phyloP scores from a whole-genome alignment of 805 yeast genomes.

The Candida mattraensis region DNA sequence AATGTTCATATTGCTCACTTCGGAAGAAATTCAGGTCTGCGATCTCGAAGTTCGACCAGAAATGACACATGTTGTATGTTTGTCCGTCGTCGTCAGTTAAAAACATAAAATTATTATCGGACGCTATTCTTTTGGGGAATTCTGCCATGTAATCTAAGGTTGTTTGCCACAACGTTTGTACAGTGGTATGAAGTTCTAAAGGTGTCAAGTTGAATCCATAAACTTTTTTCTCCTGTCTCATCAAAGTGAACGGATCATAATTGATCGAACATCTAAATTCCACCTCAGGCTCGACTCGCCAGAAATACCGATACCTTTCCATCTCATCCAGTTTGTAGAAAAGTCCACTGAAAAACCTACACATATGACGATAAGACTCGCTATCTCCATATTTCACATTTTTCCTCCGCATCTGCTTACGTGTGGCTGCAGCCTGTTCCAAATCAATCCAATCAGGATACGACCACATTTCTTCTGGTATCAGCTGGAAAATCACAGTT shows the following conservation, averaged over 20 bases:
- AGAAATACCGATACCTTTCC: conserved; percentile 51
- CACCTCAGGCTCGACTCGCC: conserved; percentile 63
- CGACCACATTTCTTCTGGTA: conserved; percentile 64
- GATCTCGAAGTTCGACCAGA: conserved; percentile 66
- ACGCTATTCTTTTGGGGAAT: conserved; percentile 46
- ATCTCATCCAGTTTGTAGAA: conserved; percentile 50
- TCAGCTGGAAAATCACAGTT: conserved; percentile 53
- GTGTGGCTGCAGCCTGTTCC: conserved; percentile 44
- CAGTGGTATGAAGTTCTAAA: conserved; percentile 51
- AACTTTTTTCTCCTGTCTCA: conserved; percentile 42
- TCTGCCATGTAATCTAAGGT: conserved; percentile 45
- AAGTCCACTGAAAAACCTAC: conserved; percentile 72
- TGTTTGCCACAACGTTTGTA: conserved; percentile 49
- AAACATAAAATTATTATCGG: conserved; percentile 47
- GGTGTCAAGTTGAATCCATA: conserved; percentile 55
- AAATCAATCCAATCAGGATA: conserved; percentile 65
- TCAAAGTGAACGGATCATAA: conserved; percentile 50
- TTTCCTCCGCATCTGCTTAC: conserved; percentile 44
- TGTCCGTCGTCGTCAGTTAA: conserved; percentile 46
- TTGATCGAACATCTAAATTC: conserved; percentile 56
- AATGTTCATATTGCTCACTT: conserved; percentile 50
- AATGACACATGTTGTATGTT: conserved; percentile 56
- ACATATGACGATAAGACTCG: conserved; percentile 60
- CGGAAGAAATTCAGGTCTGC: conserved; percentile 62
- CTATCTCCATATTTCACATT: conserved; percentile 47